phyloP scores from a whole-genome alignment of 108 stramenopile species.

The Nitzschia sp. region DNA sequence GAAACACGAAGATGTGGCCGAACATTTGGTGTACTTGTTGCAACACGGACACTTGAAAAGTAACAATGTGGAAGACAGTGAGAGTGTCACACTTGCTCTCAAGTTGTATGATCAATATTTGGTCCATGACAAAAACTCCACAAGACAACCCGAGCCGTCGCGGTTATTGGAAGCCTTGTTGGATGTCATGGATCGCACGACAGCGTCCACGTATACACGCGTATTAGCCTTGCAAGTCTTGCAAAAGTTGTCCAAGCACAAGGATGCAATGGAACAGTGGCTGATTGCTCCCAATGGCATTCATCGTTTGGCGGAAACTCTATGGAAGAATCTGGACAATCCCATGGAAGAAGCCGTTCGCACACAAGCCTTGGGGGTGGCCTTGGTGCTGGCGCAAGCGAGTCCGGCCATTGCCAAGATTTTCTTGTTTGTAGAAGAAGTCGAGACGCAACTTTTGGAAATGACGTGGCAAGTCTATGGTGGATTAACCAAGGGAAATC shows the following conservation, averaged over 20 bases:
- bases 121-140: not conserved
- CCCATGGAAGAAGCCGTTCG: constrained; percentile 54
- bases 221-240: constrained; percentile 66
- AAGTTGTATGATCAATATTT: constrained; percentile 27
- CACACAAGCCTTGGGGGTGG: constrained; percentile 64
- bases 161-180: constrained; percentile 55
- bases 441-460: constrained; percentile 56
- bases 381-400: constrained; percentile 48
- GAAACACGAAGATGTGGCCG: constrained; percentile 27
- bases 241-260: constrained; percentile 37
- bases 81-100: constrained; percentile 21
- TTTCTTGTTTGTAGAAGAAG: constrained; percentile 65
- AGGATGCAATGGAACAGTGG: constrained; percentile 55
- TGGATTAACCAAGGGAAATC: constrained; percentile 46
- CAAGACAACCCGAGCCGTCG: constrained; percentile 12
- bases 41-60: constrained; percentile 35
- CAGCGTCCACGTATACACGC: constrained; percentile 51
- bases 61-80: constrained; percentile 12
- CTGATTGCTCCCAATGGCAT: constrained; percentile 80
- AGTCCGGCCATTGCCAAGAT: constrained; percentile 60
- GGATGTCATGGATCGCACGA: constrained; percentile 34
- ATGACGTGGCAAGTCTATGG: constrained; percentile 44
- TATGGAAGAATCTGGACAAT: constrained; percentile 32
- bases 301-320: constrained; percentile 67
- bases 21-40: constrained; percentile 22